Conservation (phyloP, 2,329 filamentous ascomycete species). For the Talaromyces sp. region DNA sequence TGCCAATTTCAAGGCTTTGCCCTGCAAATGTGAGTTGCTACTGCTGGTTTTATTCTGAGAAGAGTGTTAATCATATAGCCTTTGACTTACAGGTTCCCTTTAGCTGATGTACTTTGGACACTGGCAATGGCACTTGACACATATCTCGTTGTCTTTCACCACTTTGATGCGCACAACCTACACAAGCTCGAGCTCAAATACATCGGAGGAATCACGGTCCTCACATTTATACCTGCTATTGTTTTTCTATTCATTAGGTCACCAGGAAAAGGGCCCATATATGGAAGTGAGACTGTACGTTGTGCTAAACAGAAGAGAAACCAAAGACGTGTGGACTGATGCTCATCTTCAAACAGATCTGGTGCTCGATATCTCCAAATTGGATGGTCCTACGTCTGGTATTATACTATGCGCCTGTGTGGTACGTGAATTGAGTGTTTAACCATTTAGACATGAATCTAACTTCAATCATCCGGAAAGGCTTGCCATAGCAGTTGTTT, state of each 20-base stretch:
- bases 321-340: not conserved
- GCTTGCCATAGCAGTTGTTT: constrained; percentile 29
- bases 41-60: not conserved
- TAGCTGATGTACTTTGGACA: constrained; percentile 44
- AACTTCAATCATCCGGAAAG: constrained; percentile 15
- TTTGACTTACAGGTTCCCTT: constrained; percentile 35
- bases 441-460: not conserved
- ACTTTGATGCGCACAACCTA: constrained; percentile 35
- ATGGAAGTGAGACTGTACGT: constrained; percentile 40
- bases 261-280: constrained; percentile 37
- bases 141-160: constrained; percentile 41
- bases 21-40: constrained; percentile 38
- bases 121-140: constrained; percentile 42
- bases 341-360: constrained; percentile 28
- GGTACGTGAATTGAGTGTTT: constrained; percentile 23
- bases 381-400: constrained; percentile 41
- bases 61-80: not conserved
- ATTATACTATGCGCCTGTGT: constrained; percentile 42
- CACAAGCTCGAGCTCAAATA: constrained; percentile 39
- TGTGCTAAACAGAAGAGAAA: not conserved
- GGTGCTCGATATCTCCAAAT: constrained; percentile 42
- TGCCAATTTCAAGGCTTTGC: constrained; percentile 45
- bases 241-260: constrained; percentile 37
- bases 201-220: constrained; percentile 29
- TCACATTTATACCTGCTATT: constrained; percentile 40